Base-by-base conservation (phyloP, 2,329 filamentous ascomycete genomes). In the Madurella mycetomatis region DNA sequence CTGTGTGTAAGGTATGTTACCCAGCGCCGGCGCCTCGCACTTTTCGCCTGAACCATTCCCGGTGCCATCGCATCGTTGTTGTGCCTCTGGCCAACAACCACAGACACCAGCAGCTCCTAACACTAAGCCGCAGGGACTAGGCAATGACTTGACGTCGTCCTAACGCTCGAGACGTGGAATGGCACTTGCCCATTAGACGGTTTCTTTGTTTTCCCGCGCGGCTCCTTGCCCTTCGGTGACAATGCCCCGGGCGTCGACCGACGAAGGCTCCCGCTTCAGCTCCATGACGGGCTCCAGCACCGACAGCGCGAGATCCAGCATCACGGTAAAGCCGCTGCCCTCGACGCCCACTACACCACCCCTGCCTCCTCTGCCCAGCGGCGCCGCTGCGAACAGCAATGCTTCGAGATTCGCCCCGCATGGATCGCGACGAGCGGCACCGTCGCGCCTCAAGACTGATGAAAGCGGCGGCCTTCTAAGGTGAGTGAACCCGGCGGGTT, bases 231-330 rank as follows among this genome's bases (percentile, higher is more conserved):
- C 50, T 45, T 49, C 65, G 69, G 72, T 71, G 72, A 82, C 73
- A 72, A 88, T 89, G 86, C 82, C 84, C 73, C 82, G 79, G 72
- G 81, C 25, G 25, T 25, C 25, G 25, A 25, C 85, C 75, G 84
- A 87, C 69, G 74, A 75, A 65, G 72, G 72, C 65, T 76, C 77
- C 72, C 85, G 84, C 73, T 81, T 86, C 78, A 84, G 80, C 74
- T 85, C 84, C 60, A 74, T 79, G 61, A 82, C 82, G 73, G 84
- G 81, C 77, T 80, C 81, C 61, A 83, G 81, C 73, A 81, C 80
- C 66, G 80, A 83, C 65, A 88, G 84, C 74, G 82, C 80, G 71
- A 80, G 80, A 64, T 88, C 85, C 58, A 80, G 78, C 66, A 80
- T 83, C 65, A 90, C 87, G 40, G 73, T 84, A 61, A 83, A 78